phyloP scores from a whole-genome alignment of 352 stramenopile genomes.

The Elongisporangium senticosum region DNA sequence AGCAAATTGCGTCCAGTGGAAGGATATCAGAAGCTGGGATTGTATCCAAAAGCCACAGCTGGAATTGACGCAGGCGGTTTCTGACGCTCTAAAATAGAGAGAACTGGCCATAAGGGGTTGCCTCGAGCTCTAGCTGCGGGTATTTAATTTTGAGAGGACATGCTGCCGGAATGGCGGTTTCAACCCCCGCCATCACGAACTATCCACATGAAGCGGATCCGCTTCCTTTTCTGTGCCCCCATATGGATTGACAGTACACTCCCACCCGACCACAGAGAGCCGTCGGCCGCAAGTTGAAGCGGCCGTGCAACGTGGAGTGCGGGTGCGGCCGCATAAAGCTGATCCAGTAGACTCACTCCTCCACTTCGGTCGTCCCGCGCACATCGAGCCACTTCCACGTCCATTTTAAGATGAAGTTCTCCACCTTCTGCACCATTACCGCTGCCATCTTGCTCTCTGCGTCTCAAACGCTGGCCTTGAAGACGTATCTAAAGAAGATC shows the following conservation, averaged over 20 bases:
- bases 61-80: background rate
- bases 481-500: conserved; percentile 29
- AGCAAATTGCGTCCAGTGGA: background rate
- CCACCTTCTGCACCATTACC: background rate
- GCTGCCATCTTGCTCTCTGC: conserved; percentile 17
- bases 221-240: background rate
- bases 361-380: background rate
- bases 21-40: background rate
- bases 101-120: background rate
- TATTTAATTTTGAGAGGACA: background rate
- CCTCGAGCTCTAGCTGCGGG: background rate
- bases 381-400: background rate
- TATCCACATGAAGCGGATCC: background rate
- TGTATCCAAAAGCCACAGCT: background rate
- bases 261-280: background rate
- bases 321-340: background rate
- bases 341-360: background rate
- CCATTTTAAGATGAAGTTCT: conserved; percentile 1
- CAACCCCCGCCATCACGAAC: background rate
- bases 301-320: background rate
- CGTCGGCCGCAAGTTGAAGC: background rate
- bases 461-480: conserved; percentile 13
- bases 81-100: background rate
- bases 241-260: background rate
- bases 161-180: background rate